Base-by-base conservation (phyloP, 495 filamentous ascomycete species). In the Penicillium riverlandense region DNA sequence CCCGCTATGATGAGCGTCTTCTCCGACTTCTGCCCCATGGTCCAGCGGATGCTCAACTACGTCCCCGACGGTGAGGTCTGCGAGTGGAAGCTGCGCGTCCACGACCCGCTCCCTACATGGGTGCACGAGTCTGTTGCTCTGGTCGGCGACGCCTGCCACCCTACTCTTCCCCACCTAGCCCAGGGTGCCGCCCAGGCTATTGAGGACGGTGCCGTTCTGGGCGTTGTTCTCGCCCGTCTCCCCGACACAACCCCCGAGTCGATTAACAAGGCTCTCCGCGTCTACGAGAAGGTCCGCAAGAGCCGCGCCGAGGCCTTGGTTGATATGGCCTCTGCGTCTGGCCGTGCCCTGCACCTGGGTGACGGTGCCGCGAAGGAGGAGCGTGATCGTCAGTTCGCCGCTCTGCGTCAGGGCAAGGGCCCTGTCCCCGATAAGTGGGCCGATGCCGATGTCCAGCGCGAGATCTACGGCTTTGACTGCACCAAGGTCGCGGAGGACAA, bases 151-250 rank as follows among this genome's bases (percentile, higher is more conserved):
- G 82, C 87, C 4, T 88, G 85, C 61, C 84, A 90, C 58, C 83
- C 85, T 4, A 90, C 84, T 27, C 75, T 90, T 27, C 86, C 86
- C 27, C 85, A 89, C 61, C 65, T 86, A 11, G 78, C 76, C 29
- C 86, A 90, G 69, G 85, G 85, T n/a, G 85, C 85, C 27, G 86
- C 85, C n/a, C 85, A 88, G 71, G 85, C 84, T 27, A 85, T 90
- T 42, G 87, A 92, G 66, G 85, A 90, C 55, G 83, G 78, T 11
- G 84, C 79, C 15, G 85, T 86, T 15, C 60, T 90, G 8, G 82
- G 76, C n/a, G 77, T 80, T 30, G 77, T 78, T 29, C 75, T 91
- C 8, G 63, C 72, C 37, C 57, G 64, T 36, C 63, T 84, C 5
- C 77, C 80, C 2, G 69, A 72, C 41, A 61, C 68, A 5, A 66